Evolutionary conservation across 2,329 filamentous ascomycete species (phyloP).

Genomic region (Domatiomyces catenatus): DNA sequence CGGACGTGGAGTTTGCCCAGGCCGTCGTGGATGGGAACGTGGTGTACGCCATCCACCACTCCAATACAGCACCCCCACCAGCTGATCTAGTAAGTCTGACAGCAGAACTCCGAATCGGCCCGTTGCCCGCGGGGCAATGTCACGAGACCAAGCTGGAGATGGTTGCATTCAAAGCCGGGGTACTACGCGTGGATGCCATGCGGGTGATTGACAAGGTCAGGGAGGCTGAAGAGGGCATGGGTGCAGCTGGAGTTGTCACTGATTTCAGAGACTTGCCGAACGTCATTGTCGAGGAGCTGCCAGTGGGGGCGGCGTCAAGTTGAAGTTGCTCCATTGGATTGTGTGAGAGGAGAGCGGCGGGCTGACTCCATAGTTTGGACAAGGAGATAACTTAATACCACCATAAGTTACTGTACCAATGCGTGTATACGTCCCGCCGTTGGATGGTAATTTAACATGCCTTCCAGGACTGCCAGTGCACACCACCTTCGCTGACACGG

Average conservation of each 20-base stretch:
- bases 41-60: constrained; percentile 37
- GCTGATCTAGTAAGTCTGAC: constrained; percentile 41
- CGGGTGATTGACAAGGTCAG: constrained; percentile 14
- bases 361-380: neutral
- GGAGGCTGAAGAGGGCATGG: constrained; percentile 12
- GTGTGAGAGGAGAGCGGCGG: neutral
- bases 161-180: constrained; percentile 19
- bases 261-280: constrained; percentile 15
- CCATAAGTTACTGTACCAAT: neutral
- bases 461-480: too few relatives aligned
- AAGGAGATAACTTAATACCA: neutral
- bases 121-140: constrained; percentile 23
- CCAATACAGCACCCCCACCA: constrained; percentile 31
- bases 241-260: constrained; percentile 9
- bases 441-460: neutral
- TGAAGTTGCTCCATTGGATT: neutral
- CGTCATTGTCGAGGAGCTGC: constrained; percentile 8
- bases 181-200: constrained; percentile 19
- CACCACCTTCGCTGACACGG: too few relatives aligned
- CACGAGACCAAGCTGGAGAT: constrained; percentile 40
- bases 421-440: neutral
- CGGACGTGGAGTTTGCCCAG: constrained; percentile 27
- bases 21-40: constrained; percentile 43
- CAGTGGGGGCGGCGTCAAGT: neutral
- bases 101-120: constrained; percentile 39